Percentiles rank a stretch among this genome's conserved stretches.
Evolutionary conservation across 2,329 filamentous ascomycete species (phyloP).

Genomic region (Verticillium tricorpus): DNA sequence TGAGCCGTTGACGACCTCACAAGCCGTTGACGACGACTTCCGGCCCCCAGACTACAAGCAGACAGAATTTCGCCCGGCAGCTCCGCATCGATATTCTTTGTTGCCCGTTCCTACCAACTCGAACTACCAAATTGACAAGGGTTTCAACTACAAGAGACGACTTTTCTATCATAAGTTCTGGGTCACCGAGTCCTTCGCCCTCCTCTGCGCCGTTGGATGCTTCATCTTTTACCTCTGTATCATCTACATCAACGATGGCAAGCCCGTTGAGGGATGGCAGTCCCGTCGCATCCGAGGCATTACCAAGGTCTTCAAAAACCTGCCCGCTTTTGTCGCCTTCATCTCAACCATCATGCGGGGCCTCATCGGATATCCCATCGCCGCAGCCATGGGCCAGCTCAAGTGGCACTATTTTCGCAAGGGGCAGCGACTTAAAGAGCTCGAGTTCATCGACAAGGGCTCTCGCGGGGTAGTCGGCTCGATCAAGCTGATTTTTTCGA

Average conservation of each 20-base stretch:
- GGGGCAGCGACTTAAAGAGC: background rate
- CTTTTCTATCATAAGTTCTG: background rate
- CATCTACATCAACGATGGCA: background rate
- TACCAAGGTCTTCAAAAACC: background rate
- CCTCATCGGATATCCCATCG: background rate
- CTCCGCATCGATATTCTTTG: background rate
- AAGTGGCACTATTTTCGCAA: slow-evolving; percentile 1
- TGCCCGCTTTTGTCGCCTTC: background rate
- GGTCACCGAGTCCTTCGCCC: background rate
- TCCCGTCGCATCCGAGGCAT: background rate
- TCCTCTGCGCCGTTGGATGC: background rate
- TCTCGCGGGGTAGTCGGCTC: background rate
- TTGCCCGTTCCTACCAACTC: background rate
- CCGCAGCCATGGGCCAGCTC: slow-evolving; percentile 1
- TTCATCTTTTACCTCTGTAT: background rate
- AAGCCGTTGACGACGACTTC: background rate
- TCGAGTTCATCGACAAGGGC: background rate
- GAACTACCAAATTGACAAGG: background rate
- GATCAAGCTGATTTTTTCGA: background rate
- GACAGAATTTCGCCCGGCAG: background rate
- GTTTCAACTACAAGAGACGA: background rate
- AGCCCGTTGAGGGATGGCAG: background rate
- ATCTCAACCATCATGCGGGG: background rate
- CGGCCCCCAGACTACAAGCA: background rate
- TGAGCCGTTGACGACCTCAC: background rate